Percentiles rank a stretch among this genome's conserved stretches.
These are phyloP conservation scores for Fusarium hainanense DNA, from an alignment of 2,329 filamentous ascomycete genomes.

Conservation along the genomic window DNA sequence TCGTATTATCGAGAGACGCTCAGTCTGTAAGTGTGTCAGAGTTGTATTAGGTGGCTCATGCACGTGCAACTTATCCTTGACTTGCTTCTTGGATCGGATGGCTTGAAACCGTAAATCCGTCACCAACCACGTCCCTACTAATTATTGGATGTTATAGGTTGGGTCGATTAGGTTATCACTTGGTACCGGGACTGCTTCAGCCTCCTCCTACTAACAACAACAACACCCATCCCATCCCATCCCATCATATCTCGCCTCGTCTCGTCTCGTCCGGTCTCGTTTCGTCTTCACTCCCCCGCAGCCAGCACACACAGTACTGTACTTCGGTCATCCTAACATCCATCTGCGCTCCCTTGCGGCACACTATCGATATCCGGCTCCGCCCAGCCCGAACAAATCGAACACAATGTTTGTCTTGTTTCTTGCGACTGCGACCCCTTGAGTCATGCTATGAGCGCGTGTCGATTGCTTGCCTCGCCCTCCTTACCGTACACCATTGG, in stretches of 20 bases:
- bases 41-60: constrained; percentile 31
- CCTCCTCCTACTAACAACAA: constrained; percentile 31
- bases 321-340: constrained; percentile 14
- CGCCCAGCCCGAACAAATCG: constrained; percentile 21
- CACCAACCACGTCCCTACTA: constrained; percentile 25
- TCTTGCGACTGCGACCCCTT: constrained; percentile 37
- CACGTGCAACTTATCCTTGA: constrained; percentile 38
- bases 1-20: neutral
- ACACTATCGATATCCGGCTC: constrained; percentile 28
- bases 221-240: neutral
- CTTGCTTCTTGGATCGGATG: constrained; percentile 22
- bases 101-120: constrained; percentile 41
- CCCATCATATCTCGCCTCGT: neutral
- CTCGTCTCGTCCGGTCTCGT: neutral
- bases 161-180: constrained; percentile 29
- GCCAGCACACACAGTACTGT: neutral
- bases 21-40: constrained; percentile 15
- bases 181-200: constrained; percentile 24
- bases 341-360: constrained; percentile 24
- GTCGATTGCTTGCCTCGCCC: constrained; percentile 36
- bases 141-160: neutral
- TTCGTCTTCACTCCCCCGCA: constrained; percentile 10
- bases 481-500: constrained; percentile 34
- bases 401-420: constrained; percentile 41
- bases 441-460: constrained; percentile 47